Evolutionary conservation across 139 green algal species (phyloP).

Genomic region (Coelastrella sp.): DNA sequence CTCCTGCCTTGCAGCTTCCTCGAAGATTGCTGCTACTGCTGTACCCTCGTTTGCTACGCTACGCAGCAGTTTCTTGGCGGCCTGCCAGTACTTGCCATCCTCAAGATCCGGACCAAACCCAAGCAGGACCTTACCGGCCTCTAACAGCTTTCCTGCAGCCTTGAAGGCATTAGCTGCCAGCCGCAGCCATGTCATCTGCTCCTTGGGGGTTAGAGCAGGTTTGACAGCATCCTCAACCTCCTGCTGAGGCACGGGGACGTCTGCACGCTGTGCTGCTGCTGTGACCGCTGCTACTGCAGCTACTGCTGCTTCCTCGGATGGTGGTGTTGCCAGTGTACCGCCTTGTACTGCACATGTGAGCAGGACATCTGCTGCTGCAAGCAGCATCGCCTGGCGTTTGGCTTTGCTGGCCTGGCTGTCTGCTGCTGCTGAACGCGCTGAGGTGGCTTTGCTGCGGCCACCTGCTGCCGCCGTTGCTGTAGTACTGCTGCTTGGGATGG

Average conservation of each 20-base stretch:
- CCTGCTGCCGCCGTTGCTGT: not conserved
- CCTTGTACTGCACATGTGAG: conserved; percentile 41
- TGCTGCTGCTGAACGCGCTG: conserved; percentile 13
- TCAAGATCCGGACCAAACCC: conserved; percentile 16
- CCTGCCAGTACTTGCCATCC: conserved; percentile 23
- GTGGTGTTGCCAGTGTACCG: not conserved
- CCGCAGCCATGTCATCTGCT: conserved; percentile 22
- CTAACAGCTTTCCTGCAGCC: not conserved
- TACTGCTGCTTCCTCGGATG: not conserved
- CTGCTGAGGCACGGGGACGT: not conserved
- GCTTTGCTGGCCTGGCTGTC: not conserved
- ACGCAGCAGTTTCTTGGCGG: not conserved
- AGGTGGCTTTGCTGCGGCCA: not conserved
- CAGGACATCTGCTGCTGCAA: conserved; percentile 39
- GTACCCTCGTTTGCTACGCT: not conserved
- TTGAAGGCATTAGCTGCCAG: conserved; percentile 30
- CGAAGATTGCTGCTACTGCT: conserved; percentile 29
- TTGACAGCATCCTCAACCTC: conserved; percentile 12
- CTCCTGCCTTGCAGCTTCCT: conserved; percentile 29
- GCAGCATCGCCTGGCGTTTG: not conserved
- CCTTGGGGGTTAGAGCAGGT: conserved; percentile 17
- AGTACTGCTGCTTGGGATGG: not conserved
- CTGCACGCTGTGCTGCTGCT: conserved; percentile 5
- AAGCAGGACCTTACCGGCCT: conserved; percentile 35
- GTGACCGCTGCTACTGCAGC: not conserved